Conservation (phyloP, 805 yeast genomes). For the Metschnikowia drakensbergensis region DNA sequence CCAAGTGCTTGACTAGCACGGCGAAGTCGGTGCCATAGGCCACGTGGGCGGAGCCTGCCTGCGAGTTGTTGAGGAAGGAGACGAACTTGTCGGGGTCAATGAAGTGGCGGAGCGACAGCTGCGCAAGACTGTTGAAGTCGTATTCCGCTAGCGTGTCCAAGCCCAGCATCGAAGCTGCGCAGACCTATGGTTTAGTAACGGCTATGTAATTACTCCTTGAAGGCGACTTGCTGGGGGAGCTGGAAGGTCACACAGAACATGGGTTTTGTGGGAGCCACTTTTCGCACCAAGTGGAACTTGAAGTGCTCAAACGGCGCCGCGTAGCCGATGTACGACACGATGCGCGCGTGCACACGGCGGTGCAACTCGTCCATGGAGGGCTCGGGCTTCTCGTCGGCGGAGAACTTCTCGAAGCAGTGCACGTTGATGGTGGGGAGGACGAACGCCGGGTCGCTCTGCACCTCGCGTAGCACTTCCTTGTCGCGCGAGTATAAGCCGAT, state of each 20-base stretch:
- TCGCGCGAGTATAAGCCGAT: slow-evolving; percentile 60
- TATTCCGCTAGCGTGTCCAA: background rate
- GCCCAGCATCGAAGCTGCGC: background rate
- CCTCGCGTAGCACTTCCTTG: slow-evolving; percentile 32
- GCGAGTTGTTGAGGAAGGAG: slow-evolving; percentile 48
- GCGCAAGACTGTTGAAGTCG: slow-evolving; percentile 19
- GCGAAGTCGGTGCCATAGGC: slow-evolving; percentile 56
- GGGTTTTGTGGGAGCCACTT: slow-evolving; percentile 94
- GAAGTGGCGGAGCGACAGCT: slow-evolving; percentile 28
- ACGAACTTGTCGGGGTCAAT: slow-evolving; percentile 25
- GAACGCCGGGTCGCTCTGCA: slow-evolving; percentile 42
- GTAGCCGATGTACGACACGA: slow-evolving; percentile 42
- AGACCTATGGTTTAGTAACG: too few species aligned
- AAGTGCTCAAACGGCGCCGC: slow-evolving; percentile 47
- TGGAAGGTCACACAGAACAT: slow-evolving; percentile 87
- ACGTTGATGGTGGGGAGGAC: slow-evolving; percentile 75
- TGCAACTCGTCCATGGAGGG: slow-evolving; percentile 68
- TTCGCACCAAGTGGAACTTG: slow-evolving; percentile 79
- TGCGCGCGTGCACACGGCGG: slow-evolving; percentile 54
- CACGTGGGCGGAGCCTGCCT: slow-evolving; percentile 55
- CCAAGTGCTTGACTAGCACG: slow-evolving; percentile 52
- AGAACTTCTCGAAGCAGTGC: slow-evolving; percentile 88
- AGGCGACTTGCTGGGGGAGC: slow-evolving; percentile 67
- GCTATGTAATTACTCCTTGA: slow-evolving; percentile 20
- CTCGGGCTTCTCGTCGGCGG: slow-evolving; percentile 62